Evolutionary conservation across 306 rosid genomes (phyloP), one percentile per base, ranked within the genome.

Genomic region (Cucumis hystrix): DNA sequence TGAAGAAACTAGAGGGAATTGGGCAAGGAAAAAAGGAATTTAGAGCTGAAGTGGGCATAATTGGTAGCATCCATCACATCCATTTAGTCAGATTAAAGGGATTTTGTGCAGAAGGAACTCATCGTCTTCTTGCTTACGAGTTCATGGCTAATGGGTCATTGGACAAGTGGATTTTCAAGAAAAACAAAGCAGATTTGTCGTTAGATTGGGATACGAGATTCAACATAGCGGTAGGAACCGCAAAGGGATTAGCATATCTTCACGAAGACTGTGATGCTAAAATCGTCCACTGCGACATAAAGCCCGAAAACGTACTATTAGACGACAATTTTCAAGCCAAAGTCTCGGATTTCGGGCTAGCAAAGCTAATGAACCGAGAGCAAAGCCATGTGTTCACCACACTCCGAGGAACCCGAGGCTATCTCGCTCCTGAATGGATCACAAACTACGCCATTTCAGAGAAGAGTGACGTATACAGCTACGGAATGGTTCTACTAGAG

Each of bases 21-120:
- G 97, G 97, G 13, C 99, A 95, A 75, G 99, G 99, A 75, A 92
- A 92, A 89, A 95, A 92, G 82, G 97, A 90, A 82, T 88, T 95
- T 82, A 83, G 97, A 75, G 96, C 99, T 23, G 97, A 95, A 87
- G 99, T 92, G 33, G 93, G 97, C 90, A 91, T 89, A 83, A 95
- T 95, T 11, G 99, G 97, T 35, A 91, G 93, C 86, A 92, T 95
- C 74, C 99, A 95, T 79, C 97, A 95, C 69, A 85, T 86, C n/a
- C 97, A 95, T 69, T 80, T 92, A 84, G 99, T 92, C 33, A 83
- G 80, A 84, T 89, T 92, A 3, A 85, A 49, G 74, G 99, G 97
- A 8, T 95, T 95, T 84, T 95, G 97, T 71, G 93, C 97, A 0
- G 97, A 95, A 79, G 96, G 96, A 77, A 69, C 84, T 8, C 95